phyloP scores from a whole-genome alignment of 2,329 filamentous ascomycete genomes.

The Alternaria novae-zelandiae region DNA sequence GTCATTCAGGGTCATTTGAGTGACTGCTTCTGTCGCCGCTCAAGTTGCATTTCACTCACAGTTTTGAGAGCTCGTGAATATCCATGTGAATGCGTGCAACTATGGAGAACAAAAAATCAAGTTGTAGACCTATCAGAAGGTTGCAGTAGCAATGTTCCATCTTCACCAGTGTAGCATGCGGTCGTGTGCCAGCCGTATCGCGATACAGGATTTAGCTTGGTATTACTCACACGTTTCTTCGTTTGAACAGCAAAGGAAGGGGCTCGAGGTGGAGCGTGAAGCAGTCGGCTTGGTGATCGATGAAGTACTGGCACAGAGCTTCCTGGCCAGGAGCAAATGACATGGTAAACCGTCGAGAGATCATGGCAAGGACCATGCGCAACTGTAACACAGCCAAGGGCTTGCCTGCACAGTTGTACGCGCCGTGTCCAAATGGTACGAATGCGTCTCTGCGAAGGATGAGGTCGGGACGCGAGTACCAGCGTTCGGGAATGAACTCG shows the following conservation, averaged over 20 bases:
- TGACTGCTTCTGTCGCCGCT: background rate
- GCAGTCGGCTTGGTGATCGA: background rate
- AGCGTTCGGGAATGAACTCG: conserved; percentile 26
- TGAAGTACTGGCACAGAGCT: background rate
- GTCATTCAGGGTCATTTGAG: background rate
- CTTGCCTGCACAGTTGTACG: conserved; percentile 50
- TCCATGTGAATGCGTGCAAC: background rate
- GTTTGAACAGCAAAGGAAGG: background rate
- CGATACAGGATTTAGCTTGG: background rate
- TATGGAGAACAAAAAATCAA: background rate
- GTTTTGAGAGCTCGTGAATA: background rate
- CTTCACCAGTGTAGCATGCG: background rate
- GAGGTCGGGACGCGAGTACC: conserved; percentile 14
- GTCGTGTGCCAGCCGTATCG: background rate
- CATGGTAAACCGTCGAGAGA: background rate
- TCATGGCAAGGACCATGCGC: background rate
- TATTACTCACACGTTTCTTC: background rate
- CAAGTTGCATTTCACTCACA: background rate
- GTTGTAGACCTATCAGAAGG: background rate
- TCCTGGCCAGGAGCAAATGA: background rate
- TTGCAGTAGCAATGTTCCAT: background rate
- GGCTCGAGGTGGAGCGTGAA: background rate
- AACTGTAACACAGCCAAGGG: background rate
- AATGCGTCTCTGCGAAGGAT: conserved; percentile 60
- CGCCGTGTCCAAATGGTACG: conserved; percentile 71